Percentiles rank a stretch among this genome's conserved stretches.
Conservation (phyloP, 2,329 filamentous ascomycete species). For the Ophiostoma montium region DNA sequence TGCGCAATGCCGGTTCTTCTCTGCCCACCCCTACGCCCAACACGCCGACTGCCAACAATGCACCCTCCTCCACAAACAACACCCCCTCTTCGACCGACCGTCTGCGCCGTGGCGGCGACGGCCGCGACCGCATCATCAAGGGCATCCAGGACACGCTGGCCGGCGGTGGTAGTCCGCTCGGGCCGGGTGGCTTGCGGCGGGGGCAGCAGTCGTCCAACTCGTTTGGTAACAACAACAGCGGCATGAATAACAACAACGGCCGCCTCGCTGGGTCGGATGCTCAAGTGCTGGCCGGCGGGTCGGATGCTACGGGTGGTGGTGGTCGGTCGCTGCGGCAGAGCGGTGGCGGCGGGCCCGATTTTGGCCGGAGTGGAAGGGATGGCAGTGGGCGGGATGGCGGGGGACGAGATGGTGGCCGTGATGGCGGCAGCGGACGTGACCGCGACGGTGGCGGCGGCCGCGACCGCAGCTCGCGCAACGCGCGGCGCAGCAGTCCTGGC, state of each 20-base stretch:
- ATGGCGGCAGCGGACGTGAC: neutral
- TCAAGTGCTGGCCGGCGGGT: neutral
- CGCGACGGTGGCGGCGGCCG: conserved; percentile 20
- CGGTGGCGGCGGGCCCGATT: neutral
- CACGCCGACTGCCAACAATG: conserved; percentile 4
- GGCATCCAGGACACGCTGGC: conserved; percentile 34
- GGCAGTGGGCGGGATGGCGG: conserved; percentile 7
- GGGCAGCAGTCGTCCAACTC: no score
- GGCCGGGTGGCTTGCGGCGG: conserved; percentile 18
- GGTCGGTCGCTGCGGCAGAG: neutral
- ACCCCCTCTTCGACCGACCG: conserved; percentile 20
- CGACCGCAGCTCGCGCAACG: conserved; percentile 1
- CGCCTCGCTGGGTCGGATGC: conserved; percentile 34
- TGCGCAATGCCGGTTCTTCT: neutral
- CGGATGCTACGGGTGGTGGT: neutral
- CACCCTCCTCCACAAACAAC: neutral
- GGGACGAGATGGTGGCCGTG: neutral
- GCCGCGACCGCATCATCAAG: conserved; percentile 35
- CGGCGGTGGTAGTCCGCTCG: neutral
- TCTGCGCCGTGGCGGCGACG: conserved; percentile 21
- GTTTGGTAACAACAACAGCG: no score
- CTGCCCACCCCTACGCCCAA: neutral
- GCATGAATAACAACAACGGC: conserved; percentile 17
- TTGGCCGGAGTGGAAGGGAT: neutral
- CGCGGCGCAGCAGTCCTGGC: conserved; percentile 23